These are phyloP conservation scores for Penicillium sp. DNA, from an alignment of 2,329 filamentous ascomycete species.

Conservation along the genomic window DNA sequence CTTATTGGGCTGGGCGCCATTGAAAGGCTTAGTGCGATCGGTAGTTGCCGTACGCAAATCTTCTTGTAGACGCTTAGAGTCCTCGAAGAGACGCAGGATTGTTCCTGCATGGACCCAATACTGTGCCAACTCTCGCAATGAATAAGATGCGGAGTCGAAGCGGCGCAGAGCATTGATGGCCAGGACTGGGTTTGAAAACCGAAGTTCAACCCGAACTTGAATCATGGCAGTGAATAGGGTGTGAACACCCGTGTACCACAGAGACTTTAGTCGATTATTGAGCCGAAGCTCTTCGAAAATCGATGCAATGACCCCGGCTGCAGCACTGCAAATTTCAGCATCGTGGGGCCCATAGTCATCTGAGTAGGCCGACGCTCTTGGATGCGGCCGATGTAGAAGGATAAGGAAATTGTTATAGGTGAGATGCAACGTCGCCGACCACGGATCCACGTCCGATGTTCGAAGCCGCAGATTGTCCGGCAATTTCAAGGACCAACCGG, in stretches of 20 bases:
- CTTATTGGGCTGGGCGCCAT: slow-evolving; percentile 13
- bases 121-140: slow-evolving; percentile 38
- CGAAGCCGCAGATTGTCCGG: slow-evolving; percentile 40
- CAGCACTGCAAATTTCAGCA: slow-evolving; percentile 43
- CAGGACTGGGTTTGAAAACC: slow-evolving; percentile 43
- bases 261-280: slow-evolving; percentile 39
- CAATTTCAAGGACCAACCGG: slow-evolving; percentile 40
- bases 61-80: slow-evolving; percentile 40
- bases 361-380: slow-evolving; percentile 39
- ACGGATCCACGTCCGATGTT: slow-evolving; percentile 39
- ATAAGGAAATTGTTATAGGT: slow-evolving; percentile 46
- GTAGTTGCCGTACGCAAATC: slow-evolving; percentile 37
- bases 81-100: slow-evolving; percentile 41
- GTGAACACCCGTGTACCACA: slow-evolving; percentile 43
- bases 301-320: slow-evolving; percentile 42
- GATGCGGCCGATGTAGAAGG: slow-evolving; percentile 42
- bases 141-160: slow-evolving; percentile 41
- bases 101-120: slow-evolving; percentile 43
- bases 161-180: slow-evolving; percentile 43
- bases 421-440: slow-evolving; percentile 42
- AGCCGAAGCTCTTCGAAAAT: slow-evolving; percentile 43
- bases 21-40: slow-evolving; percentile 28
- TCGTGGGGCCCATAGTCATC: slow-evolving; percentile 44
- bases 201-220: slow-evolving; percentile 43
- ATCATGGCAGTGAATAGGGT: slow-evolving; percentile 45